Conservation (phyloP, 257 asterid species). For the Primulina eburnea region DNA sequence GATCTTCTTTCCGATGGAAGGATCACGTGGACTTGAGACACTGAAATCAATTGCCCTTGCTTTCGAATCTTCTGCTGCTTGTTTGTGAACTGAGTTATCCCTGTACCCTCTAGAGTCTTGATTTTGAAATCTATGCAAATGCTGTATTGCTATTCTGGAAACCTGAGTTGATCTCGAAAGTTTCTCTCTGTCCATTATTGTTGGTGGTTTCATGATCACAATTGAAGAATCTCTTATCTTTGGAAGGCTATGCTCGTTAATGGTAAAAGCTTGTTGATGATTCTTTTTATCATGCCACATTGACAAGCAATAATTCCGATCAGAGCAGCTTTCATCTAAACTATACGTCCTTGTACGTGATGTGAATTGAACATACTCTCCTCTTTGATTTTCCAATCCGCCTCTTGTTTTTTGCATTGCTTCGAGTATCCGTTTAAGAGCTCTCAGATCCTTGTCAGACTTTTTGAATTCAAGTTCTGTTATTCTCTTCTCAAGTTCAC, state of each 20-base stretch:
- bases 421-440: conserved; percentile 88
- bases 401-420: conserved; percentile 76
- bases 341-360: conserved; percentile 30
- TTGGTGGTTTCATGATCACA: conserved; percentile 42
- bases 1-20: conserved; percentile 32
- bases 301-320: conserved; percentile 28
- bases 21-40: conserved; percentile 24
- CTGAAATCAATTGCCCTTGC: conserved; percentile 38
- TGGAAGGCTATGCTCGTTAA: conserved; percentile 34
- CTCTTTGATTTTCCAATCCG: conserved; percentile 44
- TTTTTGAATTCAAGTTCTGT: conserved; percentile 73
- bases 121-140: conserved; percentile 36
- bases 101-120: conserved; percentile 24
- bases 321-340: conserved; percentile 26
- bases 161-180: conserved; percentile 31
- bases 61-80: conserved; percentile 34
- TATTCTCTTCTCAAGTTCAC: conserved; percentile 83
- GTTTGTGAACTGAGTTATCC: conserved; percentile 38
- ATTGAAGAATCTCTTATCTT: conserved; percentile 40
- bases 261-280: conserved; percentile 31
- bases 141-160: conserved; percentile 24
- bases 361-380: conserved; percentile 34
- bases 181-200: conserved; percentile 30
- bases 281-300: conserved; percentile 27
- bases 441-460: conserved; percentile 85